Conservation (phyloP, 257 asterid genomes). For the Przewalskia tangutica region DNA sequence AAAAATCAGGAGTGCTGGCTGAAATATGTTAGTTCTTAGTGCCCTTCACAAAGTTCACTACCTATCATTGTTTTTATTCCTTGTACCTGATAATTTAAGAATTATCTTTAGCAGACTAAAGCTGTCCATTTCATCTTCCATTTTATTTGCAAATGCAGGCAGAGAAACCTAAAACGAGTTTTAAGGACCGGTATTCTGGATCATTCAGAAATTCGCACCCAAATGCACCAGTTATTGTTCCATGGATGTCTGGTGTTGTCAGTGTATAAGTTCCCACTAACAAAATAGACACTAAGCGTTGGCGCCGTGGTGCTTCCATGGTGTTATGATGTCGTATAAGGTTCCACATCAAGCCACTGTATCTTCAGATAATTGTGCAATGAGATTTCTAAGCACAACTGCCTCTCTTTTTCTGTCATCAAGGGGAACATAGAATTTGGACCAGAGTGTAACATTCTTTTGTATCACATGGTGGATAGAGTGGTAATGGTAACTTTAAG, state of each 20-base stretch:
- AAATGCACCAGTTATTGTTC: slow-evolving; percentile 65
- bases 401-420: not conserved
- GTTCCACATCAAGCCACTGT: not conserved
- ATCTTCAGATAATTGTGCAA: not conserved
- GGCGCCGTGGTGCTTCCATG: not conserved
- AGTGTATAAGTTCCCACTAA: slow-evolving; percentile 14
- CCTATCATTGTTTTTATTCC: not conserved
- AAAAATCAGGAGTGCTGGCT: slow-evolving; percentile 90
- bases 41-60: not conserved
- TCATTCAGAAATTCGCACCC: slow-evolving; percentile 66
- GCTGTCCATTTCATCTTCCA: not conserved
- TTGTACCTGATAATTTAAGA: not conserved
- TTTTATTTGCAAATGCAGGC: slow-evolving; percentile 39
- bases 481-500: not conserved
- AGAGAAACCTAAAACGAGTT: slow-evolving; percentile 51
- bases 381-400: not conserved
- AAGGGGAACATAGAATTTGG: not conserved
- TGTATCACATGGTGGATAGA: not conserved
- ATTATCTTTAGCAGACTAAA: not conserved
- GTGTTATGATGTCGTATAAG: not conserved
- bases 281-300: not conserved
- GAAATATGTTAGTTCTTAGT: slow-evolving; percentile 53
- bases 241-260: slow-evolving; percentile 81
- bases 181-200: slow-evolving; percentile 61
- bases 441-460: not conserved